Evolutionary conservation across 345 rosid species (phyloP).

Genomic region (Lumnitzera littorea): DNA sequence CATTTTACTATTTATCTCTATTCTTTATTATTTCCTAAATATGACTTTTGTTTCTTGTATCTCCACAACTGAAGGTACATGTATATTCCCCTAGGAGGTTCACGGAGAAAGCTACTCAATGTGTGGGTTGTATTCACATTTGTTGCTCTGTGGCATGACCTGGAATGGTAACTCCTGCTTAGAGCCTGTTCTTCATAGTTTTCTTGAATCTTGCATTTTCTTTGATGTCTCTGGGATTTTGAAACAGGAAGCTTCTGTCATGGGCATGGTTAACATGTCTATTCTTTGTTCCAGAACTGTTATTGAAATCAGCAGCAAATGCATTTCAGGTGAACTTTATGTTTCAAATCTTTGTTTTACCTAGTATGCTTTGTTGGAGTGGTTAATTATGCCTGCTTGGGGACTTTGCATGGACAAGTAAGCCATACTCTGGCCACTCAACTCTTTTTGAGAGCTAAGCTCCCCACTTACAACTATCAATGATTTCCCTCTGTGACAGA

Average conservation of each 20-base stretch:
- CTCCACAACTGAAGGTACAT: conserved; percentile 49
- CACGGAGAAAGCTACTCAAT: conserved; percentile 71
- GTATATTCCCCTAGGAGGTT: conserved; percentile 95
- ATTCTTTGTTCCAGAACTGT: conserved; percentile 87
- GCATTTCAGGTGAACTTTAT: conserved; percentile 46
- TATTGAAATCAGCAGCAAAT: conserved; percentile 64
- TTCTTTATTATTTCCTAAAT: neutral
- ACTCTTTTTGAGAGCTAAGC: too few species aligned
- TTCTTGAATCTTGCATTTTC: conserved; percentile 7
- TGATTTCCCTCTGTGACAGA: too few species aligned
- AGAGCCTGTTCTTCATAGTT: neutral
- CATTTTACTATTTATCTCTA: conserved; percentile 10
- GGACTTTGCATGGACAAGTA: too few species aligned
- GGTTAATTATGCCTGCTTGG: too few species aligned
- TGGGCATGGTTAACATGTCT: conserved; percentile 99
- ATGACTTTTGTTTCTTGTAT: conserved; percentile 6
- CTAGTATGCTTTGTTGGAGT: neutral
- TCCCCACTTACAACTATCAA: too few species aligned
- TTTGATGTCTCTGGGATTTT: conserved; percentile 24
- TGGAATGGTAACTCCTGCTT: conserved; percentile 62
- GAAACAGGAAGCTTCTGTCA: conserved; percentile 84
- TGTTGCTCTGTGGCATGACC: conserved; percentile 96
- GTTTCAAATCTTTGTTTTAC: neutral
- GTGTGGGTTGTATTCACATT: conserved; percentile 91
- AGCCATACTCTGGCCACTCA: too few species aligned